Percentiles rank a stretch among this genome's conserved stretches.
phyloP scores from a whole-genome alignment of 2,329 filamentous ascomycete species.

The Fusarium chuoi region DNA sequence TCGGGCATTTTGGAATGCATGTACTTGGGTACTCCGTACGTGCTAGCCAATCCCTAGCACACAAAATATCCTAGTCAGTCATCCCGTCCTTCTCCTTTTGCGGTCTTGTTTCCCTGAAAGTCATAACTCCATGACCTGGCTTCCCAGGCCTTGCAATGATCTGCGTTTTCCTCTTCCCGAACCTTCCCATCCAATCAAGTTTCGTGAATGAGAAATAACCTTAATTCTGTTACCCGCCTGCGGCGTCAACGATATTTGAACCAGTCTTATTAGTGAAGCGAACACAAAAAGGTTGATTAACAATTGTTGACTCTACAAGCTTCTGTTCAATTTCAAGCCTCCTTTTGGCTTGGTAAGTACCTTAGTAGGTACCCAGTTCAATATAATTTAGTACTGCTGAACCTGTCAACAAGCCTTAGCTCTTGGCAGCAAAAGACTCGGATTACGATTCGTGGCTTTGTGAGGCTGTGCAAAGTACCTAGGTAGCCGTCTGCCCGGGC shows the following conservation, averaged over 20 bases:
- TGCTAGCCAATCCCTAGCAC: not conserved
- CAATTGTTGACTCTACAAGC: not conserved
- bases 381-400: not conserved
- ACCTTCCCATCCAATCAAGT: conserved; percentile 14
- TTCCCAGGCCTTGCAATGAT: conserved; percentile 17
- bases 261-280: not conserved
- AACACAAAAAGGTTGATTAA: not conserved
- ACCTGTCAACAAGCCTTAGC: not conserved
- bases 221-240: conserved; percentile 24
- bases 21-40: not conserved
- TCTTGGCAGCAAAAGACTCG: not conserved
- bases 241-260: conserved; percentile 2
- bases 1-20: not conserved
- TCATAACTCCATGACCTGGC: conserved; percentile 5
- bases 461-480: conserved; percentile 39
- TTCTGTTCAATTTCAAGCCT: not conserved
- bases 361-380: not conserved
- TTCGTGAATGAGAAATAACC: conserved; percentile 26
- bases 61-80: not conserved
- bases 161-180: conserved; percentile 20
- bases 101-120: conserved; percentile 8
- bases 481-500: not conserved
- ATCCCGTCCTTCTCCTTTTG: not conserved
- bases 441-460: conserved; percentile 10
- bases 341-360: not conserved